Evolutionary conservation across 2,329 filamentous ascomycete genomes (phyloP), one percentile per base, ranked within the genome.

Genomic region (Trichoderma pleuroti): DNA sequence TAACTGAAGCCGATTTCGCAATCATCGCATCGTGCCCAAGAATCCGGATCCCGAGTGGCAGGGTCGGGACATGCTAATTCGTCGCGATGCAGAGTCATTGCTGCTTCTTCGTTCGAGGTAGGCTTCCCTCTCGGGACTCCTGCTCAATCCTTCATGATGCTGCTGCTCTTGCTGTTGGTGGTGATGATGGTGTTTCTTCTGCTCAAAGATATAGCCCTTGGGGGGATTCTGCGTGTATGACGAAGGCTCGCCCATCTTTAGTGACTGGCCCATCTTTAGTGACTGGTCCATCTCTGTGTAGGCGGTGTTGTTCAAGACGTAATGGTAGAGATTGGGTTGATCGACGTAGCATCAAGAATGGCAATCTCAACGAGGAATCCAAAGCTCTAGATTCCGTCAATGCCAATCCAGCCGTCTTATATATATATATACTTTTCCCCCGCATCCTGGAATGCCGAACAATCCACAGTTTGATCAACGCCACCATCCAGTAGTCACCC

Each of bases 11-110:
- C 21, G n/a, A 52, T 4, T 46, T 30, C 14, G 30, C 8, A 46
- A 18, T 56, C 24, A 71, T 62, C 70, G 70, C 70, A 71, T 71
- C 24, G 70, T 71, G n/a, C 70, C 70, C n/a, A 71, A 16, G 16
- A 71, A 71, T n/a, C 70, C 70, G 8, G 70, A 67, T 12, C 59
- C 63, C 24, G 70, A 54, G 18, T 66, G 56, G 30, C 54, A 67
- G 24, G 70, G 70, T 5, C 70, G 68, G 14, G 68, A 64, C 14
- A 16, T 26, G 34, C 68, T 59, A 34, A 60, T 56, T 26, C 59
- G 63, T 21, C 70, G 30, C 39, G 63, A 21, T 21, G 70, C 32
- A 32, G 64, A 56, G 11, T 67, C 62, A 16, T 65, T 65, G 68
- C 61, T 70, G 32, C 63, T 57, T 14, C 34, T 68, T 52, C 57